Base-by-base conservation (phyloP, 306 rosid species). In the Vachellia pachyceras region DNA sequence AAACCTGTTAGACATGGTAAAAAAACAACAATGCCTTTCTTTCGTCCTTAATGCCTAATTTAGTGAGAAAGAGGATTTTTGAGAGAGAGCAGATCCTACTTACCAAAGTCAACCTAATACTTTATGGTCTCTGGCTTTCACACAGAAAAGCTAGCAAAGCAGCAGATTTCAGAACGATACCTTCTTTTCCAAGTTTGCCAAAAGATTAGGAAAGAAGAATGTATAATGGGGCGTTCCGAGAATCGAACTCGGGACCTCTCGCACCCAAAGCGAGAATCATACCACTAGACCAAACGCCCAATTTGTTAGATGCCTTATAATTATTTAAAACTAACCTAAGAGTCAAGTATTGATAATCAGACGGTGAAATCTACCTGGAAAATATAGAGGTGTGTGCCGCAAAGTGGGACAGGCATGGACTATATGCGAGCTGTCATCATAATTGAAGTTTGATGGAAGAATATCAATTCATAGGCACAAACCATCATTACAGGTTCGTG, bases 171-270 rank as follows among this genome's bases (percentile, higher is more conserved):
- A 22, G 55, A 49, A 49, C 6, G 55, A 47, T 49, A 49, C 55
- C n/a, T 49, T 15, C 12, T 52, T 73, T 29, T 49, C 7, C 36
- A 11, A 18, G 58, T 50, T 50, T 17, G 20, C 8, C 8, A 47
- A 14, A 42, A 49, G 1, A 3, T 14, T 14, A 15, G 5, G 0
- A 3, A 18, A 52, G 2, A 18, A 52, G 4, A 29, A n/a, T n/a
- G n/a, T n/a, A n/a, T n/a, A 8, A 3, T 0, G 88, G 88, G 86
- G 86, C 88, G 78, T 85, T 85, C 88, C 81, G 86, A 85, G 86
- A 85, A 85, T 85, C 88, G 82, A 85, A 85, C 88, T 85, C 86
- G 76, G 86, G 88, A 85, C 83, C 86, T 82, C 85, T 85, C 88
- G 83, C 88, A 85, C 88, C 88, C 88, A 82, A 82, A 82, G 85